Evolutionary conservation across 2,329 filamentous ascomycete genomes (phyloP).

Genomic region (Aspergillus hiratsukae): DNA sequence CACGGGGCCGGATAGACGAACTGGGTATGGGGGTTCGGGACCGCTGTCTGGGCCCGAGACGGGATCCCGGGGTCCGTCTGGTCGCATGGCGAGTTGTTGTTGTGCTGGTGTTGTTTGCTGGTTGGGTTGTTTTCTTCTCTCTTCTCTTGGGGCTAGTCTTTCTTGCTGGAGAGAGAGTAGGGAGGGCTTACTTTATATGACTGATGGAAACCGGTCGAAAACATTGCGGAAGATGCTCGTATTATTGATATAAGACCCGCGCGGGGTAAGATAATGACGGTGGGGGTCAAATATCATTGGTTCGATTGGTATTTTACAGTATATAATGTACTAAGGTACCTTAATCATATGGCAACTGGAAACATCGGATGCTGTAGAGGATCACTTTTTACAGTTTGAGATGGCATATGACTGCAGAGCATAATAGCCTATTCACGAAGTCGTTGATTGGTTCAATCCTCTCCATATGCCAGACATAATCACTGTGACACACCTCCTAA

Average conservation of each 20-base stretch:
- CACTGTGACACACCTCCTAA: neutral
- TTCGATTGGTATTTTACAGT: neutral
- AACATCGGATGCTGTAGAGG: no score
- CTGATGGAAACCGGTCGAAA: neutral
- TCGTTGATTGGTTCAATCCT: neutral
- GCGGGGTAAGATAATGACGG: neutral
- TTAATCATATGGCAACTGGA: no score
- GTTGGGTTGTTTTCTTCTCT: neutral
- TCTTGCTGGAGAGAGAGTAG: neutral
- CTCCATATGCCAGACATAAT: neutral
- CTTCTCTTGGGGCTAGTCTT: neutral
- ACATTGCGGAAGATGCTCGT: neutral
- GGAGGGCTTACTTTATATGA: neutral
- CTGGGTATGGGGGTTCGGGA: constrained; percentile 73
- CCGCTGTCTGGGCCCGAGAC: constrained; percentile 70
- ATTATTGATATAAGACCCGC: neutral
- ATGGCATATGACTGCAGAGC: no score
- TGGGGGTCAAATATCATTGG: neutral
- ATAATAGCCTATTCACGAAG: neutral
- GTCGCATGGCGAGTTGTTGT: constrained; percentile 34
- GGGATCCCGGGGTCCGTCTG: constrained; percentile 56
- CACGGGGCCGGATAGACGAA: constrained; percentile 78
- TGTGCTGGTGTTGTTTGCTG: neutral
- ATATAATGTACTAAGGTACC: no score
- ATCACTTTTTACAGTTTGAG: no score